Percentiles rank a stretch among this genome's conserved stretches.
Conservation (phyloP, 1,284 basidiomycete genomes). For the Microbotryum silenes-acaulis region DNA sequence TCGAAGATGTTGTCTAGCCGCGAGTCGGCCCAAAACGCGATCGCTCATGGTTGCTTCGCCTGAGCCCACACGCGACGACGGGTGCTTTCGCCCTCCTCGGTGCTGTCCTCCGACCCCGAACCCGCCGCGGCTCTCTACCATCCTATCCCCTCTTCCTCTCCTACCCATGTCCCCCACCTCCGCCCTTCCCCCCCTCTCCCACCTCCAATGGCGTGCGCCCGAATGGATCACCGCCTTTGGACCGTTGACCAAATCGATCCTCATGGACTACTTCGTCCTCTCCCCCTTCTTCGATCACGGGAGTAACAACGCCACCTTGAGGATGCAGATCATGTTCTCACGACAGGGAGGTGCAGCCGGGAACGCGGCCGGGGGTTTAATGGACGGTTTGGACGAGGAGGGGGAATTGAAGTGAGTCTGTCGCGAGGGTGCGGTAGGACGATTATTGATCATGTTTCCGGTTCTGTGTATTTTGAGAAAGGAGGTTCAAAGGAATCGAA, state of each 20-base stretch:
- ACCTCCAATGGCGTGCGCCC: constrained; percentile 34
- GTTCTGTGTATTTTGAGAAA: too few relatives aligned
- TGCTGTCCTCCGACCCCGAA: too few relatives aligned
- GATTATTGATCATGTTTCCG: too few relatives aligned
- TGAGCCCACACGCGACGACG: too few relatives aligned
- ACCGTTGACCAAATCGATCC: constrained; percentile 49
- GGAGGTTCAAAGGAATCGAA: constrained; percentile 68
- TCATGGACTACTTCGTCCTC: constrained; percentile 73
- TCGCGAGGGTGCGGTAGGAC: background rate
- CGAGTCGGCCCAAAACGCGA: too few relatives aligned
- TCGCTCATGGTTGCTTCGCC: too few relatives aligned
- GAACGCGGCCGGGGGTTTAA: constrained; percentile 55
- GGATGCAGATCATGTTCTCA: constrained; percentile 59
- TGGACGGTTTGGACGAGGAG: constrained; percentile 59
- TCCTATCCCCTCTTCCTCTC: too few relatives aligned
- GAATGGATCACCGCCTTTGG: constrained; percentile 33
- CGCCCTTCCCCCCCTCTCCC: constrained; percentile 9
- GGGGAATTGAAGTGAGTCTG: constrained; percentile 63
- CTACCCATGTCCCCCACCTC: too few relatives aligned
- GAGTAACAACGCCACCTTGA: constrained; percentile 76
- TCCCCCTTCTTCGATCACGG: constrained; percentile 86
- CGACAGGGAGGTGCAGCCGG: background rate
- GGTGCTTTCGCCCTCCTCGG: too few relatives aligned
- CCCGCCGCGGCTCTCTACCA: too few relatives aligned
- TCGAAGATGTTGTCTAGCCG: too few relatives aligned